Evolutionary conservation across 2,329 filamentous ascomycete genomes (phyloP).

Genomic region (Beauveria varroae): DNA sequence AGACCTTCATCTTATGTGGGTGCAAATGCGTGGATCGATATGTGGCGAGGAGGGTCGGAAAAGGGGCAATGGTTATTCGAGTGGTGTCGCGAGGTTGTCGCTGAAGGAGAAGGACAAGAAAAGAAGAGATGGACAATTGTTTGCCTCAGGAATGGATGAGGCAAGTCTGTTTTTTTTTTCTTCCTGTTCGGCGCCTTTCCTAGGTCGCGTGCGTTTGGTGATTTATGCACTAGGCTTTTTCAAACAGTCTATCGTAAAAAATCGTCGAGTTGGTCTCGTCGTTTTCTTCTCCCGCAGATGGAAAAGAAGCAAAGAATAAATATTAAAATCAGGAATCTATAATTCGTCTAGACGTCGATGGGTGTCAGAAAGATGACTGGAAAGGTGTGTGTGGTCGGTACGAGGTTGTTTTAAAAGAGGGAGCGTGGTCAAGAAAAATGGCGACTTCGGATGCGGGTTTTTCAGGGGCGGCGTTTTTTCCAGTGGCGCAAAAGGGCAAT

Average conservation of each 20-base stretch:
- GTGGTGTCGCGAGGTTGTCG: background rate
- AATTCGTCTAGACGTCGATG: background rate
- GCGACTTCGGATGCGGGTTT: slow-evolving; percentile 13
- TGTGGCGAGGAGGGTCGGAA: background rate
- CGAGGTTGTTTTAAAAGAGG: background rate
- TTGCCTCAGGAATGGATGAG: slow-evolving; percentile 2
- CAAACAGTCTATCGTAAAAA: background rate
- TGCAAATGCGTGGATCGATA: slow-evolving; percentile 14
- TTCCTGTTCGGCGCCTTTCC: background rate
- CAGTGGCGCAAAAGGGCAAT: background rate
- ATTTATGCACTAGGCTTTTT: background rate
- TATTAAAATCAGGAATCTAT: slow-evolving; percentile 6
- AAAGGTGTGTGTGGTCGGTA: background rate
- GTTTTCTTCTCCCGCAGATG: background rate
- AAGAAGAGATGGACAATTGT: background rate
- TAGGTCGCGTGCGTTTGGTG: background rate
- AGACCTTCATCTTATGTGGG: slow-evolving; percentile 72
- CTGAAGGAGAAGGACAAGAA: background rate
- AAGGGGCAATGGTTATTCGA: background rate
- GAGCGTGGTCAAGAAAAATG: background rate
- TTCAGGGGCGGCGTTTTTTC: slow-evolving; percentile 10
- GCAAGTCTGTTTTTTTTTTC: background rate
- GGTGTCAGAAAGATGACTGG: background rate
- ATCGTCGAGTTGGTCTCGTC: background rate
- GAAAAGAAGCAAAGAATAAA: background rate